Conservation (phyloP, 2,329 filamentous ascomycete genomes). For the Colletotrichum tropicicola region DNA sequence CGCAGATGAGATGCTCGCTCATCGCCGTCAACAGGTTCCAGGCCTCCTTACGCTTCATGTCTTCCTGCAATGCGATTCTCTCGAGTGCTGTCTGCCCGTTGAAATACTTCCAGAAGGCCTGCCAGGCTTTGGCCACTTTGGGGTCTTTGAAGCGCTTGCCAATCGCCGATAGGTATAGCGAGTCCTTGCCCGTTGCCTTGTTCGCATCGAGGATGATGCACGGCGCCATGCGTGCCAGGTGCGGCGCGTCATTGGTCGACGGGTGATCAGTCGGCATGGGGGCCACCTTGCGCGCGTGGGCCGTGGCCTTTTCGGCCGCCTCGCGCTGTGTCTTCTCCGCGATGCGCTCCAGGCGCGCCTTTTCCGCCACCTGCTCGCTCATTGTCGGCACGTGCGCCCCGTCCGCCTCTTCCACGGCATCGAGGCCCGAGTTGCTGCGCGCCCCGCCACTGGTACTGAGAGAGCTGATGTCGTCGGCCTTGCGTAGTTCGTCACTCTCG, state of each 20-base stretch:
- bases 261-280: slow-evolving; percentile 63
- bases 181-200: slow-evolving; percentile 80
- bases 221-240: slow-evolving; percentile 66
- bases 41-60: slow-evolving; percentile 84
- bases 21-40: slow-evolving; percentile 73
- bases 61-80: slow-evolving; percentile 84
- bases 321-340: slow-evolving; percentile 63
- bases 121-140: slow-evolving; percentile 74
- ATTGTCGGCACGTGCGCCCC: slow-evolving; percentile 45
- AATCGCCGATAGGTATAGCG: slow-evolving; percentile 73
- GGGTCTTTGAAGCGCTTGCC: slow-evolving; percentile 61
- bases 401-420: slow-evolving; percentile 34
- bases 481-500: slow-evolving; percentile 69
- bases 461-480: slow-evolving; percentile 32
- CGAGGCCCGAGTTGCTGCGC: slow-evolving; percentile 11
- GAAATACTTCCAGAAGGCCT: slow-evolving; percentile 82
- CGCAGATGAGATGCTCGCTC: slow-evolving; percentile 73
- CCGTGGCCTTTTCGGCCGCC: slow-evolving; percentile 62
- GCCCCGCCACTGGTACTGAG: slow-evolving; percentile 19
- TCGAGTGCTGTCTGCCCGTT: slow-evolving; percentile 88
- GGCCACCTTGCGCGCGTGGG: slow-evolving; percentile 59
- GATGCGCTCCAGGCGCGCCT: slow-evolving; percentile 68
- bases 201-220: slow-evolving; percentile 82
- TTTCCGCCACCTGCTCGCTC: slow-evolving; percentile 66
- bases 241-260: slow-evolving; percentile 63